These are phyloP conservation scores for Hydrangea macrophylla DNA, from an alignment of 148 eudicot species.

Conservation along the genomic window DNA sequence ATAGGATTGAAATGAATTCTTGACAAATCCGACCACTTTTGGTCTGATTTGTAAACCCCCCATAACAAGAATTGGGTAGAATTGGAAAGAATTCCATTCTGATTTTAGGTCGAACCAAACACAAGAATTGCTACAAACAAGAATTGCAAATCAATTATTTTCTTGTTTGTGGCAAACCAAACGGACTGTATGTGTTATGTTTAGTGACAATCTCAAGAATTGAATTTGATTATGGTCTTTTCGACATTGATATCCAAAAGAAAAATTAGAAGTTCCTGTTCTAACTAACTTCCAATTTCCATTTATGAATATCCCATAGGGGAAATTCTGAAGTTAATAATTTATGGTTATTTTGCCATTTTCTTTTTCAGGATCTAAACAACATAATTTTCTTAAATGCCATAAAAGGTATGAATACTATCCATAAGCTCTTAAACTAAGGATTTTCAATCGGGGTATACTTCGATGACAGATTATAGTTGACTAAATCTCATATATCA, in stretches of 20 bases:
- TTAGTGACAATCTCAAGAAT: background rate
- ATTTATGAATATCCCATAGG: background rate
- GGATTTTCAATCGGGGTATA: too few relatives aligned
- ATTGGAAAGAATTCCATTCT: too few relatives aligned
- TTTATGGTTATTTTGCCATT: background rate
- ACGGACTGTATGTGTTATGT: background rate
- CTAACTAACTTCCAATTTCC: background rate
- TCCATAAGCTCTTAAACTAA: background rate
- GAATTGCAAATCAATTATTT: too few relatives aligned
- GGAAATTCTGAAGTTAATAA: slow-evolving; percentile 1
- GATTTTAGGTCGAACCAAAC: too few relatives aligned
- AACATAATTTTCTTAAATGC: slow-evolving; percentile 51
- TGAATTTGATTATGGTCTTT: background rate
- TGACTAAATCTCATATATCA: background rate
- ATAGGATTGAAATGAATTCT: too few relatives aligned
- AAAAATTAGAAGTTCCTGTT: background rate
- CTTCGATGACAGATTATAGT: background rate
- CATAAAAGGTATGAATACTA: slow-evolving; percentile 35
- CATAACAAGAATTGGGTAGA: too few relatives aligned
- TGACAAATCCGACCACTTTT: too few relatives aligned
- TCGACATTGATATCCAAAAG: too few relatives aligned
- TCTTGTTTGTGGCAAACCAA: too few relatives aligned
- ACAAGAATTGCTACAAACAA: too few relatives aligned
- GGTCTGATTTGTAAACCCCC: too few relatives aligned
- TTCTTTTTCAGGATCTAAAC: slow-evolving; percentile 46